Evolutionary conservation across 495 filamentous ascomycete genomes (phyloP).

Genomic region (Aspergillus cavernicola): DNA sequence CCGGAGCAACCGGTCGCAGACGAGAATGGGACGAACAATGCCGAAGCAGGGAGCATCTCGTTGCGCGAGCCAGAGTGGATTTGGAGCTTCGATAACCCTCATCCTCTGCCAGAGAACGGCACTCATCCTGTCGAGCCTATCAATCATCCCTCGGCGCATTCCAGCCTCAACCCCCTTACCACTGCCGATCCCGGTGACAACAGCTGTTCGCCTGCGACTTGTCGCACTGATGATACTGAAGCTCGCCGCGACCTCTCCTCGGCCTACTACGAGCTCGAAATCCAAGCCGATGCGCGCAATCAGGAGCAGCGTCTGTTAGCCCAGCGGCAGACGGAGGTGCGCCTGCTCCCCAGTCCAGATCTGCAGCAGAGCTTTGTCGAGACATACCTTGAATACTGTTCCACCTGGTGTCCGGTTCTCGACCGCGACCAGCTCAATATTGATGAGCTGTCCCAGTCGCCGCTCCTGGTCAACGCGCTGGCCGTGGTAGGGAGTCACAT

Average conservation of each 20-base stretch:
- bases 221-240: slow-evolving; percentile 19
- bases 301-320: slow-evolving; percentile 18
- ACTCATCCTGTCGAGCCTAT: not conserved
- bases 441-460: slow-evolving; percentile 24
- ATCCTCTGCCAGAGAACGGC: not conserved
- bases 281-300: slow-evolving; percentile 18
- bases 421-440: slow-evolving; percentile 22
- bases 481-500: slow-evolving; percentile 30
- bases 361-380: slow-evolving; percentile 34
- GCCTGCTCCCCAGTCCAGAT: slow-evolving; percentile 24
- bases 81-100: slow-evolving; percentile 4
- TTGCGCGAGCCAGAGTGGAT: slow-evolving; percentile 4
- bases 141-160: not conserved
- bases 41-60: not conserved
- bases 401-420: slow-evolving; percentile 33
- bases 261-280: slow-evolving; percentile 12
- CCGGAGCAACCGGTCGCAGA: not conserved
- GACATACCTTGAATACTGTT: slow-evolving; percentile 33
- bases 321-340: slow-evolving; percentile 13
- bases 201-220: slow-evolving; percentile 5
- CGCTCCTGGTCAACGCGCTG: slow-evolving; percentile 34
- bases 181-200: not conserved
- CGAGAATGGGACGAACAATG: not conserved
- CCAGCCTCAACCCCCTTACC: not conserved
- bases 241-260: slow-evolving; percentile 18